phyloP scores from a whole-genome alignment of 805 yeast species.

The Helenozyma rhizophorensis region DNA sequence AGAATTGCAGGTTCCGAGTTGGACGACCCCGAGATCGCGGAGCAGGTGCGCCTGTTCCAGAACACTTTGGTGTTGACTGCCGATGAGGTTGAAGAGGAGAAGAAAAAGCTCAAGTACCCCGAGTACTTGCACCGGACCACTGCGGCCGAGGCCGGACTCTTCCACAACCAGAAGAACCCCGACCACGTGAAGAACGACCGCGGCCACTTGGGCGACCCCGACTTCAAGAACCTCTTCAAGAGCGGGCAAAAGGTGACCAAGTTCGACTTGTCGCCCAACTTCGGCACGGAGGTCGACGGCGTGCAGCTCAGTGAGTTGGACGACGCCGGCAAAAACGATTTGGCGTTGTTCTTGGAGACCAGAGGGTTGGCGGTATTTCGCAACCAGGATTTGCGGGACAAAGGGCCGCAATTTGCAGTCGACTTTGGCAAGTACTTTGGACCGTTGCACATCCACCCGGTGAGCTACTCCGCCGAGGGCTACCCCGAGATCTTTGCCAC shows the following conservation, averaged over 20 bases:
- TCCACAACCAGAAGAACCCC: slow-evolving; percentile 16
- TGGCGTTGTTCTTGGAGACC: slow-evolving; percentile 22
- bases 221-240: slow-evolving; percentile 18
- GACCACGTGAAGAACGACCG: slow-evolving; percentile 21
- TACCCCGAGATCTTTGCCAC: slow-evolving; percentile 22
- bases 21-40: slow-evolving; percentile 5
- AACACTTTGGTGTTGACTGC: slow-evolving; percentile 1
- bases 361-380: slow-evolving; percentile 25
- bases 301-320: slow-evolving; percentile 22
- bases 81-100: slow-evolving; percentile 9
- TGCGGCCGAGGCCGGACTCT: slow-evolving; percentile 17
- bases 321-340: slow-evolving; percentile 23
- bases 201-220: slow-evolving; percentile 23
- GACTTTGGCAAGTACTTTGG: slow-evolving; percentile 23
- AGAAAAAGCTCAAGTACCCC: slow-evolving; percentile 18
- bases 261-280: slow-evolving; percentile 22
- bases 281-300: slow-evolving; percentile 25
- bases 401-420: slow-evolving; percentile 19
- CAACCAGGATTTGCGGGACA: slow-evolving; percentile 23
- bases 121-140: slow-evolving; percentile 16
- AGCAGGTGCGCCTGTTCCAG: not conserved
- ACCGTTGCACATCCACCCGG: slow-evolving; percentile 26
- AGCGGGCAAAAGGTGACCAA: slow-evolving; percentile 9
- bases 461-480: slow-evolving; percentile 16
- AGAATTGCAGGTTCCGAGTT: slow-evolving; percentile 4